A percentile compares a stretch with the other conserved stretches of the same genome.
These are phyloP conservation scores for Tolypocladium paradoxum DNA, from an alignment of 2,329 filamentous ascomycete genomes.

Conservation along the genomic window DNA sequence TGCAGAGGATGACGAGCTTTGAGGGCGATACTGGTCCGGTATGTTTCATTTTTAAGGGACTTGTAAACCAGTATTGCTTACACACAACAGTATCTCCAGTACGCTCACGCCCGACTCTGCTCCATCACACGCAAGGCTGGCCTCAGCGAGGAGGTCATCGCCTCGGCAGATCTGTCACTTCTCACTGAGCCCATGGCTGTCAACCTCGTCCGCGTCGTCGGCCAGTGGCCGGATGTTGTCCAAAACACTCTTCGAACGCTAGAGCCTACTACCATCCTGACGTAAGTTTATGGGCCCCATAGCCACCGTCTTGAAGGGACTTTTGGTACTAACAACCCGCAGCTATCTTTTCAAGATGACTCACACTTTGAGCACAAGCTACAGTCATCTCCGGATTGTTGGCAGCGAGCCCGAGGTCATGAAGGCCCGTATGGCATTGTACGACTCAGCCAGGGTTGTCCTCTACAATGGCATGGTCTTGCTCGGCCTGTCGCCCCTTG, in stretches of 20 bases:
- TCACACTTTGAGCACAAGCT: constrained; percentile 67
- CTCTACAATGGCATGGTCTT: constrained; percentile 75
- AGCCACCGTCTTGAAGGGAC: neutral
- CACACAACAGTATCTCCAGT: constrained; percentile 54
- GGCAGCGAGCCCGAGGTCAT: constrained; percentile 64
- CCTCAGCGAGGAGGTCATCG: constrained; percentile 46
- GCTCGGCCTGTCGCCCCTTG: constrained; percentile 67
- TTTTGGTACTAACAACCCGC: neutral
- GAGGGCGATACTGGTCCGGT: constrained; percentile 71
- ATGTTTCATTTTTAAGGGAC: neutral
- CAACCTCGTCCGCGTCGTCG: constrained; percentile 64
- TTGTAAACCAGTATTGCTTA: neutral
- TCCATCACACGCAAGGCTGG: constrained; percentile 49
- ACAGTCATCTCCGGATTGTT: constrained; percentile 74
- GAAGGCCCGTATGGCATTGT: constrained; percentile 40
- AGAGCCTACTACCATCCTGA: constrained; percentile 50
- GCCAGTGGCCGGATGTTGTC: constrained; percentile 77
- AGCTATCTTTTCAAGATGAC: constrained; percentile 76
- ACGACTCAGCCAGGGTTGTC: constrained; percentile 64
- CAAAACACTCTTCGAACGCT: constrained; percentile 76
- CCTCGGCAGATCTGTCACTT: constrained; percentile 53
- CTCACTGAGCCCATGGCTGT: constrained; percentile 62
- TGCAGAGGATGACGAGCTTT: constrained; percentile 73
- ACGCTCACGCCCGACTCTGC: constrained; percentile 64
- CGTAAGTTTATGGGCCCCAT: constrained; percentile 4